These are phyloP conservation scores for Anisodus tanguticus DNA, from an alignment of 257 asterid genomes.

Conservation along the genomic window DNA sequence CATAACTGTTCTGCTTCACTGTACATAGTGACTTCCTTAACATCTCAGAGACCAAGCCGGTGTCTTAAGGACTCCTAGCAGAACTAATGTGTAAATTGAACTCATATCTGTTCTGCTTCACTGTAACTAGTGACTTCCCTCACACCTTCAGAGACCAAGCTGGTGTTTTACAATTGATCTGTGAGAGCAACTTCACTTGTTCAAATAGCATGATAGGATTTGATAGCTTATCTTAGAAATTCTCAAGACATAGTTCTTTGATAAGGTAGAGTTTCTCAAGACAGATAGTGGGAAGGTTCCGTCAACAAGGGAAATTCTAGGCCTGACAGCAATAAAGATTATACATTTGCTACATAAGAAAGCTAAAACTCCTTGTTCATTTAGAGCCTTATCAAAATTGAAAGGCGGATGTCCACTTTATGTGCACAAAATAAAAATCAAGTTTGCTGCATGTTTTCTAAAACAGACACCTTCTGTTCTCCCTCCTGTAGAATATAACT, in stretches of 20 bases:
- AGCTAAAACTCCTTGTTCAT: not conserved
- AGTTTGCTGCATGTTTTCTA: not conserved
- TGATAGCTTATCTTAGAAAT: not conserved
- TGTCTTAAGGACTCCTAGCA: not conserved
- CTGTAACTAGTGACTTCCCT: not conserved
- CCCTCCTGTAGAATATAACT: not conserved
- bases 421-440: not conserved
- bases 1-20: constrained; percentile 22
- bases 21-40: not conserved
- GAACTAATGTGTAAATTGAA: not conserved
- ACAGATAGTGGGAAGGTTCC: not conserved
- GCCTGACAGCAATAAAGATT: not conserved
- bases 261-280: not conserved
- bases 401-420: not conserved
- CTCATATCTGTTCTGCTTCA: constrained; percentile 25
- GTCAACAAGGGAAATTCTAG: not conserved
- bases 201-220: not conserved
- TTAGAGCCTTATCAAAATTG: not conserved
- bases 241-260: not conserved
- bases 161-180: not conserved
- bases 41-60: constrained; percentile 18
- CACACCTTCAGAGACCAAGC: not conserved
- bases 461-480: not conserved
- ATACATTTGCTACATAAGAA: not conserved
- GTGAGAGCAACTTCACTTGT: not conserved